Conservation (phyloP, 257 asterid species). For the Buddleja alternifolia region DNA sequence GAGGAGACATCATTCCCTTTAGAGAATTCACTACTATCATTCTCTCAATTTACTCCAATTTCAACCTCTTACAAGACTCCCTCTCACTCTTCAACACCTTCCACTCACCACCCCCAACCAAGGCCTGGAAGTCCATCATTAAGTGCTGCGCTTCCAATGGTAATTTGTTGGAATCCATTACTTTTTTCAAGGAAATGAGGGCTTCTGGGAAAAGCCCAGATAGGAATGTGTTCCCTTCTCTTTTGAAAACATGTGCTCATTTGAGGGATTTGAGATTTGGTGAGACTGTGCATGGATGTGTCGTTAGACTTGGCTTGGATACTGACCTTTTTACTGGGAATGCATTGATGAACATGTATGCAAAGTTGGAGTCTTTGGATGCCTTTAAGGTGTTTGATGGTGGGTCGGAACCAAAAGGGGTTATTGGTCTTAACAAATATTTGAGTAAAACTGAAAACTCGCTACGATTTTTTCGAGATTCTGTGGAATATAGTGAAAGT, state of each 20-base stretch:
- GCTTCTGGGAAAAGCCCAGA: slow-evolving; percentile 69
- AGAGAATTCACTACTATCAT: slow-evolving; percentile 38
- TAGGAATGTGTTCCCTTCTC: slow-evolving; percentile 77
- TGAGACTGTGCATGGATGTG: slow-evolving; percentile 75
- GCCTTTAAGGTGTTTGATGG: slow-evolving; percentile 47
- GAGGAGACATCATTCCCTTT: slow-evolving; percentile 25
- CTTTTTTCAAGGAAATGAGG: slow-evolving; percentile 65
- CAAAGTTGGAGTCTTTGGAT: slow-evolving; percentile 54
- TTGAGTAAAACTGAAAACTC: not conserved
- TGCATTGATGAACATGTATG: slow-evolving; percentile 90
- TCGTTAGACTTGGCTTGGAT: slow-evolving; percentile 65
- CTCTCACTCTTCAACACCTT: slow-evolving; percentile 50
- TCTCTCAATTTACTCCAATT: slow-evolving; percentile 70
- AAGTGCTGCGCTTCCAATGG: slow-evolving; percentile 73
- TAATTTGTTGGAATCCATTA: slow-evolving; percentile 49
- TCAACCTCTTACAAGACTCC: slow-evolving; percentile 61
- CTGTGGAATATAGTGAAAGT: slow-evolving; percentile 4
- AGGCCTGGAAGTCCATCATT: slow-evolving; percentile 81
- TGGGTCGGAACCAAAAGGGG: slow-evolving; percentile 36
- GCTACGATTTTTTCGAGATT: slow-evolving; percentile 18
- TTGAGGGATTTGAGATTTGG: slow-evolving; percentile 71
- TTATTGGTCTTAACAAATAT: slow-evolving; percentile 8
- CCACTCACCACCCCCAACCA: slow-evolving; percentile 54
- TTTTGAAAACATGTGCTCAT: slow-evolving; percentile 67
- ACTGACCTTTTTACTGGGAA: slow-evolving; percentile 80